Evolutionary conservation across 345 rosid species (phyloP).

Genomic region (Syzygium grande): DNA sequence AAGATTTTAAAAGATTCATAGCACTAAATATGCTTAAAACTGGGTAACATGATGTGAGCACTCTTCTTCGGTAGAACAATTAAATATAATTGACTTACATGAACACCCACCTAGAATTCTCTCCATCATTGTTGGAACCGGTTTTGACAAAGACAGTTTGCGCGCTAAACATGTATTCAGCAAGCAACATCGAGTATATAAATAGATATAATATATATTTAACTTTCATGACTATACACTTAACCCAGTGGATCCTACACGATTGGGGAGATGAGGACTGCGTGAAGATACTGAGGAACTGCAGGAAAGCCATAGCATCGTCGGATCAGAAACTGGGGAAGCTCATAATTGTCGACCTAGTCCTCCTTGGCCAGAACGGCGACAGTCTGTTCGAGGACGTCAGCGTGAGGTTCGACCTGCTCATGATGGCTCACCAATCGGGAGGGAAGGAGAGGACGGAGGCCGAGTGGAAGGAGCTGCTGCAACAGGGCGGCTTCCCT

Average conservation of each 20-base stretch:
- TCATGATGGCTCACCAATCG: constrained; percentile 13
- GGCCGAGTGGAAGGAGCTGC: constrained; percentile 19
- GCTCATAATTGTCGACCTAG: constrained; percentile 12
- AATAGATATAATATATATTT: too few species aligned
- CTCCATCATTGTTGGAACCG: too few species aligned
- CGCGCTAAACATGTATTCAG: background rate
- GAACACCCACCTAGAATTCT: too few species aligned
- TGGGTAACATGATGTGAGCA: too few species aligned
- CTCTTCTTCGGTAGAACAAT: too few species aligned
- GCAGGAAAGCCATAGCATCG: constrained; percentile 6
- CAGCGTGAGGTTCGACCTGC: constrained; percentile 6
- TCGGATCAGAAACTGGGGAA: constrained; percentile 2
- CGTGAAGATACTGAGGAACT: constrained; percentile 15
- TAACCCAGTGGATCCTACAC: constrained; percentile 17
- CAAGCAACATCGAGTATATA: background rate
- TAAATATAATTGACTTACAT: too few species aligned
- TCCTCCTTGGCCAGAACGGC: background rate
- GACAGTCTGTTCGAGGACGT: background rate
- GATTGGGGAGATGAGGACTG: constrained; percentile 20
- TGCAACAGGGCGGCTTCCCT: constrained; percentile 24
- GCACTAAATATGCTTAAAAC: too few species aligned
- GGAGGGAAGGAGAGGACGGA: constrained; percentile 21
- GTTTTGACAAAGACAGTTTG: background rate
- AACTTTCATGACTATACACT: background rate
- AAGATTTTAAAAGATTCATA: too few species aligned